Percentiles rank a stretch among this genome's conserved stretches.
These are phyloP conservation scores for Cicer arietinum DNA, from an alignment of 306 rosid genomes.

Conservation along the genomic window DNA sequence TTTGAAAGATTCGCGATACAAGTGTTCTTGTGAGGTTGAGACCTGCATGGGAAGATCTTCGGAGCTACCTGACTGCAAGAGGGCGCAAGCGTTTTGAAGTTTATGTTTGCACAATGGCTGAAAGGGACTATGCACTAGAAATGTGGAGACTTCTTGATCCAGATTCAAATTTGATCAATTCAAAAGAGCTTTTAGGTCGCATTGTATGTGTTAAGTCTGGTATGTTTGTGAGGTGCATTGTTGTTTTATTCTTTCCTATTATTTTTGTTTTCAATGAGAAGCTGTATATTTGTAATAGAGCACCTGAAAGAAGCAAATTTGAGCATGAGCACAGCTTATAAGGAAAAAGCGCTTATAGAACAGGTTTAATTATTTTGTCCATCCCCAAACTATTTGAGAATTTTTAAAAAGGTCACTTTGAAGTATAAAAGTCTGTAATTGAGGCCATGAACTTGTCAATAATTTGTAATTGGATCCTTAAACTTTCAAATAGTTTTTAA, in stretches of 20 bases:
- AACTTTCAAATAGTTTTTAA: neutral
- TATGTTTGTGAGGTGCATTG: constrained; percentile 64
- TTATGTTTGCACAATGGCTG: constrained; percentile 99
- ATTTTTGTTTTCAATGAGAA: constrained; percentile 34
- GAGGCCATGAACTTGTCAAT: neutral
- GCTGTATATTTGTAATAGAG: constrained; percentile 19
- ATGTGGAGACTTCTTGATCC: constrained; percentile 99
- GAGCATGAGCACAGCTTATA: constrained; percentile 10
- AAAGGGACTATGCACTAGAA: constrained; percentile 98
- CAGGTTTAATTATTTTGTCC: neutral
- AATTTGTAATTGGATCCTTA: neutral
- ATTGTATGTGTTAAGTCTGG: constrained; percentile 98
- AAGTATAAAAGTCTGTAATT: neutral
- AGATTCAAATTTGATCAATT: constrained; percentile 87
- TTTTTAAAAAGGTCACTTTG: neutral
- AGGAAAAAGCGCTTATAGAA: too few species aligned
- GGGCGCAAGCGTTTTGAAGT: constrained; percentile 99
- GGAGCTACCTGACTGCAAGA: constrained; percentile 93
- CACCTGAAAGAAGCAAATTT: constrained; percentile 8
- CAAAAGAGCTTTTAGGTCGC: constrained; percentile 84
- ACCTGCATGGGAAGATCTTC: constrained; percentile 99
- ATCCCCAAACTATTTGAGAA: neutral
- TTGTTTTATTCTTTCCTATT: constrained; percentile 36
- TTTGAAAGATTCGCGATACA: constrained; percentile 90
- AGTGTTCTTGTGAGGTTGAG: constrained; percentile 99